phyloP scores from a whole-genome alignment of 2,329 filamentous ascomycete species.

The Atkinsonella texensis region DNA sequence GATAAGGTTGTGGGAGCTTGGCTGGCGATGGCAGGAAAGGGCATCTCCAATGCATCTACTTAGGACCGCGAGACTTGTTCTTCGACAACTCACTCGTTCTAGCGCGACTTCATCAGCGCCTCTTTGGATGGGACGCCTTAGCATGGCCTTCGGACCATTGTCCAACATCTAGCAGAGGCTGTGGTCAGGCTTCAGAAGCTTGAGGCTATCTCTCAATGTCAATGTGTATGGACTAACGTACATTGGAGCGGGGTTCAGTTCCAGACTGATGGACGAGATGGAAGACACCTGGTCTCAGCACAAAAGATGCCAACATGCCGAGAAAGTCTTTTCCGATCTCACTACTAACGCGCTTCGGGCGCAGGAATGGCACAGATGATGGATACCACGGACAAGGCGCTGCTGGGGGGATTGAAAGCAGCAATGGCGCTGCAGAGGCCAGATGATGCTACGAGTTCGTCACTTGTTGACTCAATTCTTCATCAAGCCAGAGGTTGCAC shows the following conservation, averaged over 20 bases:
- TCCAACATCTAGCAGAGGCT: not conserved
- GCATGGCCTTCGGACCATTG: not conserved
- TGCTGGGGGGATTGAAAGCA: not conserved
- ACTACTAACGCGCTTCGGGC: constrained; percentile 27
- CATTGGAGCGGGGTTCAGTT: not conserved
- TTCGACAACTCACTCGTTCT: not conserved
- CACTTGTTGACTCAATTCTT: constrained; percentile 28
- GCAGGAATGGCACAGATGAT: constrained; percentile 30
- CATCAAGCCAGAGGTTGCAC: constrained; percentile 27
- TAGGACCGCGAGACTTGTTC: not conserved
- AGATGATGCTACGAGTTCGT: constrained; percentile 24
- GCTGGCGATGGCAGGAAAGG: not conserved
- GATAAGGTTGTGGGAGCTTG: not conserved
- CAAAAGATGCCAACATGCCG: constrained; percentile 38
- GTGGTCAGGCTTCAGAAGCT: not conserved
- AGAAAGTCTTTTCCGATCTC: constrained; percentile 30
- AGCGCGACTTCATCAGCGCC: not conserved
- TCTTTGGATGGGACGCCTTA: not conserved
- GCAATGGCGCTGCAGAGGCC: constrained; percentile 28
- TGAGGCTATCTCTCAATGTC: not conserved
- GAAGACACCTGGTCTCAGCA: constrained; percentile 25
- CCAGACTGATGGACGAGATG: constrained; percentile 15
- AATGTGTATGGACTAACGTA: not conserved
- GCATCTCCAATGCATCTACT: not conserved
- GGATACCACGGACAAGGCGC: constrained; percentile 9